These are phyloP conservation scores for Huntiella bhutanensis DNA, from an alignment of 2,329 filamentous ascomycete genomes.

Conservation along the genomic window DNA sequence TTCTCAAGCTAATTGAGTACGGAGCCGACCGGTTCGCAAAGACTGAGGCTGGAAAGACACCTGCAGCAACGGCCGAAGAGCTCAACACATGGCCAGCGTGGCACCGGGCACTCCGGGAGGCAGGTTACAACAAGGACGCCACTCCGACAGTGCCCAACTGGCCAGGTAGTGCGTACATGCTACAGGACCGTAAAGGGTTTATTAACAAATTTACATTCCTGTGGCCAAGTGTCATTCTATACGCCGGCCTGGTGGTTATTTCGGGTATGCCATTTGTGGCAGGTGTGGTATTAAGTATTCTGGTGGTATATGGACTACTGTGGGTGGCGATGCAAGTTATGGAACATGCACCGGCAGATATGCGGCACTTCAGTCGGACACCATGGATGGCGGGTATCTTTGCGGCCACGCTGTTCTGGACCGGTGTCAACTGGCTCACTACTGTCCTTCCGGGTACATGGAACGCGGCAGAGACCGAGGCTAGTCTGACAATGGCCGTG, in stretches of 20 bases:
- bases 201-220: constrained; percentile 77
- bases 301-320: constrained; percentile 52
- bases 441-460: constrained; percentile 40
- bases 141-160: constrained; percentile 51
- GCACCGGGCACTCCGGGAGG: constrained; percentile 65
- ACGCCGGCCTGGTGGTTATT: constrained; percentile 50
- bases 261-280: constrained; percentile 56
- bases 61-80: constrained; percentile 65
- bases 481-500: background rate
- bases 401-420: constrained; percentile 65
- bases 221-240: constrained; percentile 65
- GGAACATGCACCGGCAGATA: constrained; percentile 68
- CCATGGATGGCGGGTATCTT: constrained; percentile 92
- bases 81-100: constrained; percentile 74
- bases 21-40: constrained; percentile 84
- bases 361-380: constrained; percentile 78
- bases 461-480: constrained; percentile 11
- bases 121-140: constrained; percentile 64
- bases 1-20: constrained; percentile 89
- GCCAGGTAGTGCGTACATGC: constrained; percentile 50
- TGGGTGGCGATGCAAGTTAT: constrained; percentile 60
- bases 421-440: constrained; percentile 57
- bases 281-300: constrained; percentile 52
- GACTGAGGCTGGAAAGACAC: constrained; percentile 80
- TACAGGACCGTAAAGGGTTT: constrained; percentile 61